These are phyloP conservation scores for Mikania micrantha DNA, from an alignment of 129 eudicot species.

Conservation along the genomic window DNA sequence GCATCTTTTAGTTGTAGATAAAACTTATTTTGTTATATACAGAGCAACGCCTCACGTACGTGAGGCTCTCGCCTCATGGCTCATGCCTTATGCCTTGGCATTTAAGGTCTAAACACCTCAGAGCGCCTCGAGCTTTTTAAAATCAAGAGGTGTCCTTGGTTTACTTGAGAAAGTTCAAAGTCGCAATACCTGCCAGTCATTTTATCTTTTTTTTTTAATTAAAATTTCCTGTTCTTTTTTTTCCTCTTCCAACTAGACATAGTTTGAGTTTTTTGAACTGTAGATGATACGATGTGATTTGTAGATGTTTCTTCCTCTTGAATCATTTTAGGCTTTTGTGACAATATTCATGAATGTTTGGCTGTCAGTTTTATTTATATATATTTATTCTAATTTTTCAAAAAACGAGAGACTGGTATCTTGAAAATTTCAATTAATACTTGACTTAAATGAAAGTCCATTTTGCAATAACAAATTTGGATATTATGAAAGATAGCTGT, in stretches of 20 bases:
- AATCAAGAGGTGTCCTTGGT: neutral
- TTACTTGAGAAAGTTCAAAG: neutral
- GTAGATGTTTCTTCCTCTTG: neutral
- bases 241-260: neutral
- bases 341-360: conserved; percentile 1
- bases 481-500: neutral
- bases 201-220: neutral
- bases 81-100: no score
- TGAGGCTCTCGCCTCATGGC: no score
- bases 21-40: no score
- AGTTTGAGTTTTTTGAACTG: neutral
- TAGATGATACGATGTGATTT: neutral
- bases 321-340: neutral
- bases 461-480: neutral
- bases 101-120: no score
- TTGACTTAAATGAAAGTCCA: no score
- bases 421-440: neutral
- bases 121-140: no score
- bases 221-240: neutral
- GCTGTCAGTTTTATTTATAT: neutral
- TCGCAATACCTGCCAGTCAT: neutral
- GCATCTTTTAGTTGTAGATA: no score
- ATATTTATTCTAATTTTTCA: neutral
- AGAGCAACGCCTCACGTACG: no score
- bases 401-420: neutral